Evolutionary conservation across 2,329 filamentous ascomycete genomes (phyloP), one percentile per base, ranked within the genome.

Genomic region (Aspergillus neotritici): DNA sequence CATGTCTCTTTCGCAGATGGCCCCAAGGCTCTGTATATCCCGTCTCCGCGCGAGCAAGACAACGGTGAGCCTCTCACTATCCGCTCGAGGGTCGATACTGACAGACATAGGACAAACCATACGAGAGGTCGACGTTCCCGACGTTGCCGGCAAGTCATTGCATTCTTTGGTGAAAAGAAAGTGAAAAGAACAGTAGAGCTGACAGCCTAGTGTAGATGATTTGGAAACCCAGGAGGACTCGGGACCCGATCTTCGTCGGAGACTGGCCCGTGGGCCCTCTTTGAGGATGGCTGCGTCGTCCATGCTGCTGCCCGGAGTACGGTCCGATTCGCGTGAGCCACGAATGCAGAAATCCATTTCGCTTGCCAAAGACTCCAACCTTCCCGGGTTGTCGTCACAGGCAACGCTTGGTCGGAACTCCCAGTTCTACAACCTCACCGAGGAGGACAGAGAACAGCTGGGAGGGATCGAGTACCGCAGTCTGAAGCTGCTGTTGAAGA

Each of bases 381-480:
- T 70, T 37, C 68, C 71, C 0, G 56, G 63, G 16, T 57, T 75
- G 1, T 75, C 70, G 4, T 61, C 64, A 13, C 63, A 68, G 30
- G 67, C 65, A 3, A 72, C 69, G 1, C 48, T 76, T 4, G 71
- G 72, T 0, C 61, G 70, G 2, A 76, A 76, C 45, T 74, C 70
- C 1, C 56, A 66, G 17, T 76, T 77, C 28, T 47, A 65, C 25
- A 70, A 74, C 38, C 34, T 76, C 37, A 66, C 66, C 1, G 55
- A 59, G 0, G 50, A 65, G 13, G 70, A 72, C 34, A 57, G 67
- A 4, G 69, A 75, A 43, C 59, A 63, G n/a, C 59, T 78, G 0
- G 74, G 75, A 1, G 75, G 75, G 0, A 71, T 76, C 30, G 75
- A 77, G 52, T 78, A 78, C 34, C 67, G 72, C 1, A 72, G 67